These are phyloP conservation scores for Fusarium haematococcum DNA, from an alignment of 2,329 filamentous ascomycete genomes.

Conservation along the genomic window DNA sequence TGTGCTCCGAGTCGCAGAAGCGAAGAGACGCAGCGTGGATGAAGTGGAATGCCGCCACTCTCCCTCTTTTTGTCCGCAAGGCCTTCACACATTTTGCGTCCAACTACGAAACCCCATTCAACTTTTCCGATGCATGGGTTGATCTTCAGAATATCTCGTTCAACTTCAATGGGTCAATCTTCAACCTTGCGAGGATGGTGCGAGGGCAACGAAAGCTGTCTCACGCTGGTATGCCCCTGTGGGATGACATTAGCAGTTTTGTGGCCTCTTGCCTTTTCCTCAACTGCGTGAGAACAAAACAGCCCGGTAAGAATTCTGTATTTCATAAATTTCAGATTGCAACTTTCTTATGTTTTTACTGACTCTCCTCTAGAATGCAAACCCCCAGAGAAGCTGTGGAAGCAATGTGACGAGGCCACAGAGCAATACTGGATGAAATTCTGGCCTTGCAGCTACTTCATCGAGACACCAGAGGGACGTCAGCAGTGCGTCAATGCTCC, in stretches of 20 bases:
- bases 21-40: too few species aligned
- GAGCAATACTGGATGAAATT: not conserved
- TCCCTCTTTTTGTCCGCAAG: not conserved
- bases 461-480: not conserved
- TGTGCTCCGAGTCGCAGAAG: not conserved
- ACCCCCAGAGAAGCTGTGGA: too few species aligned
- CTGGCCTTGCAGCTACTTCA: not conserved
- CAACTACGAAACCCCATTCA: not conserved
- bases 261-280: not conserved
- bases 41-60: not conserved
- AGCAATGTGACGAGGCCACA: fast-evolving
- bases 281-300: not conserved
- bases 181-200: not conserved
- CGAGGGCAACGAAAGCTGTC: not conserved
- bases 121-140: not conserved
- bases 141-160: not conserved
- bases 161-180: not conserved
- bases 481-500: not conserved
- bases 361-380: too few species aligned
- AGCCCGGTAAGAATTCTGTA: not conserved
- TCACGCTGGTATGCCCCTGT: not conserved
- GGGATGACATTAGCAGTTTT: not conserved
- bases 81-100: not conserved
- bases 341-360: too few species aligned
- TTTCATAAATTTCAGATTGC: too few species aligned